Evolutionary conservation across 148 eudicot species (phyloP), one percentile per base, ranked within the genome.

Genomic region (Persicaria tinctoria): DNA sequence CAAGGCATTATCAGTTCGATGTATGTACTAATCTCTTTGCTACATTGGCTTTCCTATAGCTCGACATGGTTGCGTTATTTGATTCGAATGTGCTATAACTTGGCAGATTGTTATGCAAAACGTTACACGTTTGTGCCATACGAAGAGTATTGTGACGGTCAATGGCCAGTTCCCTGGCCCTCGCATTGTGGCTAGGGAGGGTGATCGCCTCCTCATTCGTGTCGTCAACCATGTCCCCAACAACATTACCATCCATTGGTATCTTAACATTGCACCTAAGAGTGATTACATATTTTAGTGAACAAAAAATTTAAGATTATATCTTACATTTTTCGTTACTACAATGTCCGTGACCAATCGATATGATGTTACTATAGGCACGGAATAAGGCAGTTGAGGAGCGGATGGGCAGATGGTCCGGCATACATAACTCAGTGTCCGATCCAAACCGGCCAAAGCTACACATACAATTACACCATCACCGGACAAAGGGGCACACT

Each of bases 401-500:
- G 86, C 16, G 91, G 91, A 7, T 88, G 91, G 89, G 91, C 91
- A 0, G 91, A 88, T 72, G 91, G 91, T 11, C 91, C 91, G 1
- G 81, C 91, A 16, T 87, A 87, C 20, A 69, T 87, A 23, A 87
- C 88, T 1, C 91, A 87, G 9, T 87, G 91, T 55, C 91, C 91
- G 2, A 87, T 87, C 18, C 91, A 87, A 76, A 85, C 83, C 17
- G 87, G 91, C 5, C 91, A 87, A 57, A 83, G 81, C 68, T 87
- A 87, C 73, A 83, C 82, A 6, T 87, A 87, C 70, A 87, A 87
- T 70, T 87, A 70, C 82, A 87, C 88, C n/a, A 77, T 87, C 8
- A 44, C 62, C 9, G 85, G 88, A 6, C 88, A 87, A 79, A 76
- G 87, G 66, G 91, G 91, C 46, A 87, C 91, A 12, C 75, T 87